Evolutionary conservation across 371 early-diverging fungal species (phyloP).

Genomic region (Rhizopus arrhizus): DNA sequence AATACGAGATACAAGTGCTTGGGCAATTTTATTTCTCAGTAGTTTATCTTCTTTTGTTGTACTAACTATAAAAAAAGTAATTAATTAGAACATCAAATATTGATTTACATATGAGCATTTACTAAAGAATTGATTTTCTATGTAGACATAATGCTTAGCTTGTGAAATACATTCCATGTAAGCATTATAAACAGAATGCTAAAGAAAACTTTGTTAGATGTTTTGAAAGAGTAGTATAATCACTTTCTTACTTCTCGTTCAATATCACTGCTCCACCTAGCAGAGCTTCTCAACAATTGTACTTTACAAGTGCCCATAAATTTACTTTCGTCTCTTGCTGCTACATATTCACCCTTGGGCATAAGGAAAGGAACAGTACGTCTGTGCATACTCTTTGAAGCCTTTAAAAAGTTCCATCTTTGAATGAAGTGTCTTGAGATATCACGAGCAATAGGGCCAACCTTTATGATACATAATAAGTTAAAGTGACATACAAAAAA

Average conservation of each 20-base stretch:
- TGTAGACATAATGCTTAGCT: slow-evolving; percentile 88
- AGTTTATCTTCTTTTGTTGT: slow-evolving; percentile 48
- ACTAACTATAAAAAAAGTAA: slow-evolving; percentile 28
- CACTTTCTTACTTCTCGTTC: slow-evolving; percentile 47
- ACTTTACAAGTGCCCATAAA: slow-evolving; percentile 70
- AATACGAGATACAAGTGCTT: slow-evolving; percentile 81
- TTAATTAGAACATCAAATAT: too few relatives aligned
- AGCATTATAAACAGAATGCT: slow-evolving; percentile 84
- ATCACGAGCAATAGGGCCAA: slow-evolving; percentile 81
- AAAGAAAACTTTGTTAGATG: not conserved
- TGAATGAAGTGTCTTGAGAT: slow-evolving; percentile 89
- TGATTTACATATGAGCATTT: slow-evolving; percentile 23
- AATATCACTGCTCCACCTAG: slow-evolving; percentile 72
- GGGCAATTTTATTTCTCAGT: slow-evolving; percentile 49
- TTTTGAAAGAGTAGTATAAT: not conserved
- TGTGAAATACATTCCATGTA: slow-evolving; percentile 78
- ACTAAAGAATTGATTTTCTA: slow-evolving; percentile 96
- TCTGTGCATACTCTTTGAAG: slow-evolving; percentile 66
- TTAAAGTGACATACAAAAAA: not conserved
- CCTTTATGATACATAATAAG: slow-evolving; percentile 20
- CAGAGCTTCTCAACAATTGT: slow-evolving; percentile 69
- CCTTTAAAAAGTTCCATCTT: slow-evolving; percentile 89
- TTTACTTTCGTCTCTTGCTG: slow-evolving; percentile 66
- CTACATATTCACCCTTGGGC: slow-evolving; percentile 82
- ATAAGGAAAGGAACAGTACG: slow-evolving; percentile 69